These are phyloP conservation scores for Trametes sanguinea DNA, from an alignment of 768 basidiomycete species.

Conservation along the genomic window DNA sequence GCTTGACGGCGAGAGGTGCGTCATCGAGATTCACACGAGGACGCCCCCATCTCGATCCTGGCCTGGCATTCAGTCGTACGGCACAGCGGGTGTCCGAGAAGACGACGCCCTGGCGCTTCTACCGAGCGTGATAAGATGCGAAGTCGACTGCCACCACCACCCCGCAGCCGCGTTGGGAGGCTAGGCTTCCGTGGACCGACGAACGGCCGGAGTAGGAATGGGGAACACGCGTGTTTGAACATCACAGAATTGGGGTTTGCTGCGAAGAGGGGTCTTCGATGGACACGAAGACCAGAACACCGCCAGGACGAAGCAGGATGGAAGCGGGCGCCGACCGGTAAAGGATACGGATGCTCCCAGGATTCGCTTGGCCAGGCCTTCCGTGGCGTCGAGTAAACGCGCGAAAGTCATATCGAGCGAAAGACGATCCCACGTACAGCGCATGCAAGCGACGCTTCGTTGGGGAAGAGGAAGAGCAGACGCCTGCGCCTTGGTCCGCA, in stretches of 20 bases:
- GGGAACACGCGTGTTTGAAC: slow-evolving; percentile 1
- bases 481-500: not conserved
- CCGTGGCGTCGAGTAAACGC: slow-evolving; percentile 14
- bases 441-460: not conserved
- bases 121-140: slow-evolving; percentile 10
- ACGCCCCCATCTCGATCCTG: slow-evolving; percentile 11
- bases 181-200: not conserved
- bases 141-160: not conserved
- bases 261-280: slow-evolving; percentile 7
- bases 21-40: not conserved
- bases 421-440: slow-evolving; percentile 12
- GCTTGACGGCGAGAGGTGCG: not conserved
- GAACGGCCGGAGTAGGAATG: not conserved
- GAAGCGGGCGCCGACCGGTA: not conserved
- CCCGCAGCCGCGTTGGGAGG: slow-evolving; percentile 3
- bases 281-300: slow-evolving; percentile 1
- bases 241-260: not conserved
- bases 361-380: slow-evolving; percentile 10
- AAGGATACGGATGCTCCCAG: slow-evolving; percentile 13
- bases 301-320: not conserved
- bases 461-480: not conserved
- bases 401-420: slow-evolving; percentile 13
- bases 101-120: slow-evolving; percentile 7
- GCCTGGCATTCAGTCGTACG: not conserved
- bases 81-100: slow-evolving; percentile 12